Conservation (phyloP, 2,329 filamentous ascomycete species). For the Ophiostoma ips region DNA sequence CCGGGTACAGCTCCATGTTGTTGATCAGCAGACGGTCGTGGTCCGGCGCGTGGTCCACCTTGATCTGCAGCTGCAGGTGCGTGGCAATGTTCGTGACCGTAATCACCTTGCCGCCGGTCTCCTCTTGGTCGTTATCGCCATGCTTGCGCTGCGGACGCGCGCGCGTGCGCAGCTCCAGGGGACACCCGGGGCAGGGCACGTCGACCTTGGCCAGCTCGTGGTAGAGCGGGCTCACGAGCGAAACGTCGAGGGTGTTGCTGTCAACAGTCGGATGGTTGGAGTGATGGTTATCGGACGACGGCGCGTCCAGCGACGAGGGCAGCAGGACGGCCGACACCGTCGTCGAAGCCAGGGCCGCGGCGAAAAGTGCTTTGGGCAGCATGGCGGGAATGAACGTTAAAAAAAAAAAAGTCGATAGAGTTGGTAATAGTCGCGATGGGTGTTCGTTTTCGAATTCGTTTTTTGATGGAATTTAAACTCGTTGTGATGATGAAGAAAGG, state of each 20-base stretch:
- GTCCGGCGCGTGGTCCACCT: slow-evolving; percentile 30
- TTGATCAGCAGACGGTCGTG: slow-evolving; percentile 41
- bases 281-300: neutral
- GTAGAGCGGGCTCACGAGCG: slow-evolving; percentile 26
- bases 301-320: slow-evolving; percentile 31
- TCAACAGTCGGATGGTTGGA: neutral
- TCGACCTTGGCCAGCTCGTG: slow-evolving; percentile 25
- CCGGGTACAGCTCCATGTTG: slow-evolving; percentile 45
- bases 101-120: slow-evolving; percentile 15
- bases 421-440: no score
- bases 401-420: no score
- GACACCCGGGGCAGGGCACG: slow-evolving; percentile 41
- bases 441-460: no score
- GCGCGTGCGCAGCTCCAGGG: slow-evolving; percentile 21
- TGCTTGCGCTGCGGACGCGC: slow-evolving; percentile 7
- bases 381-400: no score
- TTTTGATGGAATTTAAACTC: no score
- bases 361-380: slow-evolving; percentile 30
- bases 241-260: neutral
- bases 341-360: slow-evolving; percentile 27
- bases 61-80: slow-evolving; percentile 40
- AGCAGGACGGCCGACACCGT: slow-evolving; percentile 35
- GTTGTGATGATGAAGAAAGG: no score
- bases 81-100: slow-evolving; percentile 18
- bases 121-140: no score